Percentiles rank a stretch among this genome's conserved stretches.
These are phyloP conservation scores for Globisporangium radiosum DNA, from an alignment of 352 stramenopile genomes.

Conservation along the genomic window DNA sequence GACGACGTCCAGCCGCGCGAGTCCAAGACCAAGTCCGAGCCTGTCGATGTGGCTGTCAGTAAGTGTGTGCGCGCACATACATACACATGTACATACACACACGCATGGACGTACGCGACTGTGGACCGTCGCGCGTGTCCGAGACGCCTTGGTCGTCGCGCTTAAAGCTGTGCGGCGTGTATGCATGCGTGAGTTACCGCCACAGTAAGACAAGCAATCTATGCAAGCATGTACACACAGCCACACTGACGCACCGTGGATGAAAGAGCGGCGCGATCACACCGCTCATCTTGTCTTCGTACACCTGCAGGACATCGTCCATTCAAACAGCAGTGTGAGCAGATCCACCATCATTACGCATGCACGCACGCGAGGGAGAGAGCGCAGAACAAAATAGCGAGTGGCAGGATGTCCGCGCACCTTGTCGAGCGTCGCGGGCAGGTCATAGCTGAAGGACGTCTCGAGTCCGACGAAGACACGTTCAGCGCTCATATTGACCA, in stretches of 20 bases:
- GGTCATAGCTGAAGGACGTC: constrained; percentile 66
- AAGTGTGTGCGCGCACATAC: too few relatives aligned
- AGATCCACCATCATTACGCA: background rate
- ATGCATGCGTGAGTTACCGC: background rate
- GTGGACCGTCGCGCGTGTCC: constrained; percentile 45
- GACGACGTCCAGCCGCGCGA: constrained; percentile 78
- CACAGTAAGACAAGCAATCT: too few relatives aligned
- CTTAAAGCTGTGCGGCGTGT: constrained; percentile 36
- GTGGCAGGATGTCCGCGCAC: constrained; percentile 8
- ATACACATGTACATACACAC: background rate
- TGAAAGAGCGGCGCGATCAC: constrained; percentile 80
- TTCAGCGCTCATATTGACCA: constrained; percentile 20
- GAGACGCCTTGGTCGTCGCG: constrained; percentile 60
- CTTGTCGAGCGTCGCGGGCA: constrained; percentile 56
- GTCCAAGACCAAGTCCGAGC: constrained; percentile 80
- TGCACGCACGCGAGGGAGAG: background rate
- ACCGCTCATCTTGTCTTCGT: constrained; percentile 74
- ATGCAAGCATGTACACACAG: too few relatives aligned
- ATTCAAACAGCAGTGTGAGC: background rate
- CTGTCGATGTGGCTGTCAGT: constrained; percentile 10
- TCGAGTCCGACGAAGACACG: constrained; percentile 74
- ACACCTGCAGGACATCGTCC: constrained; percentile 28
- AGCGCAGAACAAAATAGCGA: background rate
- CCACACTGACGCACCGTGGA: constrained; percentile 33
- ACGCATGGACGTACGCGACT: constrained; percentile 34